Percentiles rank a stretch among this genome's conserved stretches.
These are phyloP conservation scores for Furcasterigmium furcatum DNA, from an alignment of 2,329 filamentous ascomycete genomes.

Conservation along the genomic window DNA sequence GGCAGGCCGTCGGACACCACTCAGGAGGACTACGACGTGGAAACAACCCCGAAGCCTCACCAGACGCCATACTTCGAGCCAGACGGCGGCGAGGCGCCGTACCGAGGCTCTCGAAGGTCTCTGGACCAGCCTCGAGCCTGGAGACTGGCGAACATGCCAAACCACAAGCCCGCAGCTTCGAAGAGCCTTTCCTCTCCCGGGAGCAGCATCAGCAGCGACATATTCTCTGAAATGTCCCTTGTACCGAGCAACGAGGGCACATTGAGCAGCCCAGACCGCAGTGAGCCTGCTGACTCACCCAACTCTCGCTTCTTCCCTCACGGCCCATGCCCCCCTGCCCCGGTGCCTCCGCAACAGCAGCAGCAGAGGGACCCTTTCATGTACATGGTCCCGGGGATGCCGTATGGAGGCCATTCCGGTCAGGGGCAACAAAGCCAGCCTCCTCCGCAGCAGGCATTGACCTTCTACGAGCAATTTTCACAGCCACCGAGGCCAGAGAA, in stretches of 20 bases:
- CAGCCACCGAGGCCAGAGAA: constrained; percentile 36
- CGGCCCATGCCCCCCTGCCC: neutral
- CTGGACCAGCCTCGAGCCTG: constrained; percentile 22
- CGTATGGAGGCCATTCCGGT: neutral
- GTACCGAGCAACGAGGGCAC: constrained; percentile 40
- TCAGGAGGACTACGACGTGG: constrained; percentile 3
- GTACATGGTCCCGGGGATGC: neutral
- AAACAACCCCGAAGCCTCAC: constrained; percentile 10
- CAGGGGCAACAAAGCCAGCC: neutral
- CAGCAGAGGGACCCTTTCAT: neutral
- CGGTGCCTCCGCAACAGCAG: neutral
- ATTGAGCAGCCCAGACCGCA: constrained; percentile 37
- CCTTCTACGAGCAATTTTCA: constrained; percentile 13
- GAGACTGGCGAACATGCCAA: constrained; percentile 17
- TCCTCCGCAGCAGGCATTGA: neutral
- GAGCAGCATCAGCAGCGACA: constrained; percentile 49
- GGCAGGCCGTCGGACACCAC: constrained; percentile 12
- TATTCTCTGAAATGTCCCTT: constrained; percentile 27
- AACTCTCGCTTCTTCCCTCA: neutral
- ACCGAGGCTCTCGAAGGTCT: constrained; percentile 7
- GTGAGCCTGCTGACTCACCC: constrained; percentile 14
- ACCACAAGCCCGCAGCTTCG: constrained; percentile 21
- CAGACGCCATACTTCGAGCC: constrained; percentile 48
- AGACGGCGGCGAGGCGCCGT: constrained; percentile 24
- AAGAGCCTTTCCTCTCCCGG: constrained; percentile 36